Evolutionary conservation across 2,329 filamentous ascomycete species (phyloP).

Genomic region (Penicillium concentricum): DNA sequence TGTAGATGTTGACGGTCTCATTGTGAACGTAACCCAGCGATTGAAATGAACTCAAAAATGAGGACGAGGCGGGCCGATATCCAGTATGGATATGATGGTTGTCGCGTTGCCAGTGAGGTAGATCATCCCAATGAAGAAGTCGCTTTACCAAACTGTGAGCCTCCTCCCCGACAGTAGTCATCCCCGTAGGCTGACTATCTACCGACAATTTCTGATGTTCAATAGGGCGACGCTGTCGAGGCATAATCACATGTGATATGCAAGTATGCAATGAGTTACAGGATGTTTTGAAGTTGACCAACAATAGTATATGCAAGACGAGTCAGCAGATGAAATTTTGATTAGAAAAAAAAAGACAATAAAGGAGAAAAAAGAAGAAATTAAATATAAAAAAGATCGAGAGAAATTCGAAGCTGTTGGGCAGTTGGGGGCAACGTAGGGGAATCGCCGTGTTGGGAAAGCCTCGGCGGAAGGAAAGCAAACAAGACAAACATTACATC

Average conservation of each 20-base stretch:
- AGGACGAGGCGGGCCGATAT: slow-evolving; percentile 64
- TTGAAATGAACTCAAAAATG: slow-evolving; percentile 57
- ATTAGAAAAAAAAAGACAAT: not conserved
- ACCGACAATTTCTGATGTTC: slow-evolving; percentile 8
- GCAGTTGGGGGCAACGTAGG: slow-evolving; percentile 26
- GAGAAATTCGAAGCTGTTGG: slow-evolving; percentile 14
- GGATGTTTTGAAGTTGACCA: slow-evolving; percentile 13
- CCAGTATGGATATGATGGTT: slow-evolving; percentile 68
- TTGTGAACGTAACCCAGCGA: slow-evolving; percentile 66
- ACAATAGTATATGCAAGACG: slow-evolving; percentile 13
- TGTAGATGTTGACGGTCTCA: slow-evolving; percentile 70
- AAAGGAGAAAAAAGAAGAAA: not conserved
- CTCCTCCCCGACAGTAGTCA: slow-evolving; percentile 22
- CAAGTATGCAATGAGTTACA: slow-evolving; percentile 15
- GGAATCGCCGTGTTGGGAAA: slow-evolving; percentile 19
- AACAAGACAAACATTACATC: slow-evolving; percentile 22
- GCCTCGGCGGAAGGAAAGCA: slow-evolving; percentile 15
- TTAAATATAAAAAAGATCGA: not conserved
- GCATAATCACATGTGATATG: slow-evolving; percentile 28
- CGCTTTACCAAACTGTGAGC: slow-evolving; percentile 31
- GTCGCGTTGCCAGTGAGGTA: slow-evolving; percentile 58
- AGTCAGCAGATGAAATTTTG: slow-evolving; percentile 9
- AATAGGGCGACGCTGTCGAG: slow-evolving; percentile 35
- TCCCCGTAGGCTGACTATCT: slow-evolving; percentile 23
- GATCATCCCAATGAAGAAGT: slow-evolving; percentile 53